phyloP scores from a whole-genome alignment of 768 basidiomycete species.

The Fomitopsis serialis region DNA sequence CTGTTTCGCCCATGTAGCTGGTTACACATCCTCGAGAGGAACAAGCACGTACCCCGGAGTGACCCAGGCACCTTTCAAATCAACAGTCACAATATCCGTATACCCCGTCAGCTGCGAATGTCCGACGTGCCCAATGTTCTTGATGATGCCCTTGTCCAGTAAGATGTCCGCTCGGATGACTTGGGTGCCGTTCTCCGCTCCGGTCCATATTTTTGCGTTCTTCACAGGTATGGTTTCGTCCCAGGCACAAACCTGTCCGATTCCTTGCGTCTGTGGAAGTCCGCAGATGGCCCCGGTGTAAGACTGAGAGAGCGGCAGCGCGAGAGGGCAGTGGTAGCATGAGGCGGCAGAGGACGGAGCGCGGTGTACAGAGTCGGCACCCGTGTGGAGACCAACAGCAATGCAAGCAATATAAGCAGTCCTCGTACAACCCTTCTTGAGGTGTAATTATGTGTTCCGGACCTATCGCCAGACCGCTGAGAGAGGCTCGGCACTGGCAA shows the following conservation, averaged over 20 bases:
- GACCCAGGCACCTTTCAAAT: conserved; percentile 69
- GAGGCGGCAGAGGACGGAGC: not conserved
- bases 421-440: not conserved
- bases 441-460: not conserved
- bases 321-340: conserved; percentile 1
- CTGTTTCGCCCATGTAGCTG: conserved; percentile 6
- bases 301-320: conserved; percentile 36
- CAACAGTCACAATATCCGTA: conserved; percentile 40
- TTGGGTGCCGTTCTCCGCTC: conserved; percentile 59
- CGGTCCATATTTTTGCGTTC: conserved; percentile 86
- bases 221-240: conserved; percentile 48
- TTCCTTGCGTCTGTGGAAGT: conserved; percentile 43
- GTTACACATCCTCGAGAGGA: not conserved
- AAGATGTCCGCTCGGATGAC: conserved; percentile 63
- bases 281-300: conserved; percentile 36
- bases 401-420: not conserved
- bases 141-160: conserved; percentile 64
- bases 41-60: conserved; percentile 52
- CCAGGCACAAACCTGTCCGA: conserved; percentile 67
- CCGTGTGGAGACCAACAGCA: not conserved
- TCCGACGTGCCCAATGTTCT: conserved; percentile 46
- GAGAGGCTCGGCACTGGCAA: not conserved
- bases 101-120: conserved; percentile 14
- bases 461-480: not conserved
- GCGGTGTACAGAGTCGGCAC: not conserved